phyloP scores from a whole-genome alignment of 2,329 filamentous ascomycete genomes.

The Exophiala sideris region DNA sequence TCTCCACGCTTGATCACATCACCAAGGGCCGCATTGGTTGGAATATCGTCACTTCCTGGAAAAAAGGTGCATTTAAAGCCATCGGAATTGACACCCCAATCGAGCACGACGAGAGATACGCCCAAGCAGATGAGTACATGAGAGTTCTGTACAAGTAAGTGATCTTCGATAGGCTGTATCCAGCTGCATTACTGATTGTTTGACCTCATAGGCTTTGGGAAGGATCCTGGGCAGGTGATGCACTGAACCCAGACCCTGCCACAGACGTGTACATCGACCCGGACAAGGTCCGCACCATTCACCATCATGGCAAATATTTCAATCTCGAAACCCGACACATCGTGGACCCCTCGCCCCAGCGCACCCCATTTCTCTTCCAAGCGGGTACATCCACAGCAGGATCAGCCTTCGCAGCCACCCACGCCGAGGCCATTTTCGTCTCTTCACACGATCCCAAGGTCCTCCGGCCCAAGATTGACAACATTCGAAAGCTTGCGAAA shows the following conservation, averaged over 20 bases:
- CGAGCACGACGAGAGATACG: slow-evolving; percentile 61
- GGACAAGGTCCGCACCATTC: slow-evolving; percentile 57
- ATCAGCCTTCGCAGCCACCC: slow-evolving; percentile 54
- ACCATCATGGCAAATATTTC: slow-evolving; percentile 56
- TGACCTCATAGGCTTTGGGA: slow-evolving; percentile 47
- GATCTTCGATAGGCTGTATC: background rate
- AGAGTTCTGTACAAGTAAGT: slow-evolving; percentile 58
- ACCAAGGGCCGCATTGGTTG: slow-evolving; percentile 60
- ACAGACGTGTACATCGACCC: slow-evolving; percentile 59
- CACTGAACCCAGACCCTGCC: slow-evolving; percentile 52
- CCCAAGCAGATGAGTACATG: slow-evolving; percentile 61
- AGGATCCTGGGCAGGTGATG: slow-evolving; percentile 57
- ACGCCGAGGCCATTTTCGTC: slow-evolving; percentile 61
- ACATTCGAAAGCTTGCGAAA: slow-evolving; percentile 52
- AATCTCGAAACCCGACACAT: slow-evolving; percentile 45
- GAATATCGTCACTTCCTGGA: slow-evolving; percentile 66
- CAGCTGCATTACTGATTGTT: background rate
- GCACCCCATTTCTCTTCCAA: slow-evolving; percentile 58
- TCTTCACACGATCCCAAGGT: slow-evolving; percentile 52
- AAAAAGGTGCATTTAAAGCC: slow-evolving; percentile 61
- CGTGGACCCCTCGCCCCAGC: slow-evolving; percentile 55
- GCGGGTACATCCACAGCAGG: slow-evolving; percentile 59
- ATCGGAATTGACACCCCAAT: slow-evolving; percentile 58
- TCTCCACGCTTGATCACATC: slow-evolving; percentile 61
- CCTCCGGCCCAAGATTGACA: slow-evolving; percentile 50